Base-by-base conservation (phyloP, 495 filamentous ascomycete species). In the Aspergillus campestris region DNA sequence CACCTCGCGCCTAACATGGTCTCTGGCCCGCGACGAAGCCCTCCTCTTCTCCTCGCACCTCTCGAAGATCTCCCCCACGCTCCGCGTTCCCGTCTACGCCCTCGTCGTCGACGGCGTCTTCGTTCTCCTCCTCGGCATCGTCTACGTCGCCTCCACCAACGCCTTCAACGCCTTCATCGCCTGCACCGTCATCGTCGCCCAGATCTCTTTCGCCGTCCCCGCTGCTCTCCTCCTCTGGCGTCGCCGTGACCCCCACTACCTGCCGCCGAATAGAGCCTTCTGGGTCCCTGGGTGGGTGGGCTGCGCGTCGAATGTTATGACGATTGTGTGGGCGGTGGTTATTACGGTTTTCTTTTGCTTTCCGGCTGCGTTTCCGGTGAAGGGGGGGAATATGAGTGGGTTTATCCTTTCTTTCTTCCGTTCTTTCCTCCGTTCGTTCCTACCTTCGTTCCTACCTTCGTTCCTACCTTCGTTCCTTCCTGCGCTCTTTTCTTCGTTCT, bases 1-100 rank as follows among this genome's bases (percentile, higher is more conserved):
- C 1, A 59, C 64, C 8, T 71, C 68, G 1, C 61, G 68, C 14
- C 57, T 73, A 27, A 66, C 64, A 8, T 73, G 70, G 70, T 59
- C 63, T 4, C 71, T 73, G 37, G 68, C 65, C 13, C 58, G 66
- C 38, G 68, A 71, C 42, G 51, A 63, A 24, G 64, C 58, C 27
- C 46, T 61, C 27, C 53, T 64, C 36, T 58, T 49, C 37, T 63
- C 62, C 0, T 13, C 31, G 4, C 40, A 49, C 13, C 44, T 65
- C 12, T 43, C 54, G 0, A 24, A 15, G 36, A 43, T 62, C 1
- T 50, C 55, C 29, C 42, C 51, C 1, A 24, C 44, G 0, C 48
- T 64, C 6, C 53, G 53, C 5, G 52, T 62, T 5, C 64, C 62
- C 6, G 31, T 58, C 10, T 54, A 45, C 40, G 51, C 60, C 0